Evolutionary conservation across 257 asterid genomes (phyloP).

Genomic region (Haberlea rhodopensis): DNA sequence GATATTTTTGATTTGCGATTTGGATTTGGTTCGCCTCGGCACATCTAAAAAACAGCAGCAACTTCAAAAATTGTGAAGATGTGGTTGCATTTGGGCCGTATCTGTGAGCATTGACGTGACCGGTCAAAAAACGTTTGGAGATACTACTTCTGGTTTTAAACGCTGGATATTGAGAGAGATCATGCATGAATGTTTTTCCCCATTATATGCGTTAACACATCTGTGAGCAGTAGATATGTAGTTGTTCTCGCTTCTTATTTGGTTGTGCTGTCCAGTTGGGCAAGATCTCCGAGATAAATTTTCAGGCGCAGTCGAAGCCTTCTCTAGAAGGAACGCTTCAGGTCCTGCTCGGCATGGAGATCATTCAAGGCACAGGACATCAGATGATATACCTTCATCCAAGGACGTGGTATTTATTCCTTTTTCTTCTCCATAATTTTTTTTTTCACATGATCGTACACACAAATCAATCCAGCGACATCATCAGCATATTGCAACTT

Average conservation of each 20-base stretch:
- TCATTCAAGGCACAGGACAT: constrained; percentile 55
- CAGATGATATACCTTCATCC: constrained; percentile 83
- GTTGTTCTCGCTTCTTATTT: neutral
- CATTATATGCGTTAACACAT: neutral
- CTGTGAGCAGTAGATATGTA: too few relatives aligned
- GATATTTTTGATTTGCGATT: neutral
- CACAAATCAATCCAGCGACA: neutral
- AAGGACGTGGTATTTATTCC: constrained; percentile 77
- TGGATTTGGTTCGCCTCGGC: neutral
- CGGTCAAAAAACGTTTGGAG: neutral
- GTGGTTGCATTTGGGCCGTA: neutral
- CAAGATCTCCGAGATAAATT: constrained; percentile 75
- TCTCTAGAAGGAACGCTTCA: constrained; percentile 63
- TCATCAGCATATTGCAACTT: neutral
- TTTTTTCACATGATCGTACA: neutral
- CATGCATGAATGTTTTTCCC: too few relatives aligned
- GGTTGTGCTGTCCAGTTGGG: constrained; percentile 44
- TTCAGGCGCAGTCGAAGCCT: constrained; percentile 86
- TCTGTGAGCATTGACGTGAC: neutral
- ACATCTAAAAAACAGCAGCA: too few relatives aligned
- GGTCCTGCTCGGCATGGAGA: constrained; percentile 73
- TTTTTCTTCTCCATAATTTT: neutral
- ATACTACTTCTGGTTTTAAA: neutral
- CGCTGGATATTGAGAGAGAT: neutral
- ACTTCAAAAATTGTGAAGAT: too few relatives aligned